phyloP scores from a whole-genome alignment of 2,329 filamentous ascomycete genomes.

The Sporothrix brunneoviolacea region DNA sequence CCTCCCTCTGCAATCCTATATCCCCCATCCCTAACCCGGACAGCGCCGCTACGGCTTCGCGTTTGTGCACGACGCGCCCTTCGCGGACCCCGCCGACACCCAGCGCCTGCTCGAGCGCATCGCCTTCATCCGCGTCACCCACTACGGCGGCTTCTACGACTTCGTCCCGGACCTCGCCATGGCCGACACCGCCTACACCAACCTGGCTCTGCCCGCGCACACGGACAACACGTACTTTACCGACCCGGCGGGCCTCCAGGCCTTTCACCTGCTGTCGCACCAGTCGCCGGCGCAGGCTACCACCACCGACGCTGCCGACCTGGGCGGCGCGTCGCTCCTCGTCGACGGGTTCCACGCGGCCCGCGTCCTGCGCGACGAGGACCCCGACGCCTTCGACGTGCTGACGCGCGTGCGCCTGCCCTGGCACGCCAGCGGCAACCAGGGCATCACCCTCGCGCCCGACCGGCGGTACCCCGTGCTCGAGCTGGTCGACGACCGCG shows the following conservation, averaged over 20 bases:
- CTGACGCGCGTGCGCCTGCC: slow-evolving; percentile 55
- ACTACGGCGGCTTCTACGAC: slow-evolving; percentile 77
- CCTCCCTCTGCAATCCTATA: not conserved
- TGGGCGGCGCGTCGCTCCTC: slow-evolving; percentile 72
- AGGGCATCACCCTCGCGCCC: slow-evolving; percentile 73
- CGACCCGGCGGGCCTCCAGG: slow-evolving; percentile 83
- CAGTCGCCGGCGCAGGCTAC: slow-evolving; percentile 40
- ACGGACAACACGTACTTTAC: slow-evolving; percentile 96
- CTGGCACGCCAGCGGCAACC: slow-evolving; percentile 85
- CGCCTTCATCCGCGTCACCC: slow-evolving; percentile 79
- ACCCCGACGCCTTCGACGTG: slow-evolving; percentile 48
- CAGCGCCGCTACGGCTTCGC: slow-evolving; percentile 67
- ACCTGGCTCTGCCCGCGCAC: slow-evolving; percentile 72
- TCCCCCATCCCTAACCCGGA: not conserved
- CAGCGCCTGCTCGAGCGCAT: slow-evolving; percentile 71
- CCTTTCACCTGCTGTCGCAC: slow-evolving; percentile 86
- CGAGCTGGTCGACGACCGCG: slow-evolving; percentile 41
- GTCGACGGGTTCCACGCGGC: slow-evolving; percentile 82
- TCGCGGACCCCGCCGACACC: slow-evolving; percentile 60
- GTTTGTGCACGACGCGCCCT: slow-evolving; percentile 65
- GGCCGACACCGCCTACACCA: slow-evolving; percentile 89
- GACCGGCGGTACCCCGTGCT: slow-evolving; percentile 66
- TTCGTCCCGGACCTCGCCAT: slow-evolving; percentile 83
- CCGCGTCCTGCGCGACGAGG: slow-evolving; percentile 45
- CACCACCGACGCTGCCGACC: slow-evolving; percentile 11